Base-by-base conservation (phyloP, 306 rosid species). In the Quercus parvula region DNA sequence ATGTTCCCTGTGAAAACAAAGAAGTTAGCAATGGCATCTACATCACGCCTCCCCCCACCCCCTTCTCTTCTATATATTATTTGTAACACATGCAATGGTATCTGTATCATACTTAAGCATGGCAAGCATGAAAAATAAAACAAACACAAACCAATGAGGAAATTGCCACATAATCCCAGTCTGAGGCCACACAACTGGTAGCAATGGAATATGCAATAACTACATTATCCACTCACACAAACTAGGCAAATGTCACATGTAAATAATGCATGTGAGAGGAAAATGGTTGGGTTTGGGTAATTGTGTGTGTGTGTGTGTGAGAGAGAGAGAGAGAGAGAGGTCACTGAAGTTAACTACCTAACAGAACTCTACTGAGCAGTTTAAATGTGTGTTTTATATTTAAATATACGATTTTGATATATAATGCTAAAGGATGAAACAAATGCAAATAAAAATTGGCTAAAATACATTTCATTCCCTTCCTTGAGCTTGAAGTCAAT, bases 1-100 rank as follows among this genome's bases (percentile, higher is more conserved):
- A 79, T 78, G 83, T 81, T 92, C 93, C 85, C 97, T 92, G 94
- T 28, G 54, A 77, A 70, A 27, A 59, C 20, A 31, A 70, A 38
- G 59, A 71, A 49, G 72, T 64, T 54, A 66, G 49, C 20, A 56
- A 59, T 75, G 62, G 58, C 15, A 51, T 15, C 75, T 51, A 69
- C 78, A 66, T 27, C 46, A 78, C 5, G 15, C 54, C 54, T 1
- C 15, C 52, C 14, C 1, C 15, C 46, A 7, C 46, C 46, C 46
- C 12, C 46, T 11, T 4, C 13, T 58, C 64, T 58, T 9, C 24
- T n/a, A 15, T 58, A 22, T 5, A 58, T 8, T 58, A 8, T 58
- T n/a, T 6, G 64, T 58, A 6, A 58, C 64, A 58, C 64, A 20
- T 58, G 27, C 30, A 20, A 19, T 68, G 72, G 52, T 25, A 68